These are phyloP conservation scores for Funneliformis geosporum DNA, from an alignment of 192 early-diverging fungal species.

Conservation along the genomic window DNA sequence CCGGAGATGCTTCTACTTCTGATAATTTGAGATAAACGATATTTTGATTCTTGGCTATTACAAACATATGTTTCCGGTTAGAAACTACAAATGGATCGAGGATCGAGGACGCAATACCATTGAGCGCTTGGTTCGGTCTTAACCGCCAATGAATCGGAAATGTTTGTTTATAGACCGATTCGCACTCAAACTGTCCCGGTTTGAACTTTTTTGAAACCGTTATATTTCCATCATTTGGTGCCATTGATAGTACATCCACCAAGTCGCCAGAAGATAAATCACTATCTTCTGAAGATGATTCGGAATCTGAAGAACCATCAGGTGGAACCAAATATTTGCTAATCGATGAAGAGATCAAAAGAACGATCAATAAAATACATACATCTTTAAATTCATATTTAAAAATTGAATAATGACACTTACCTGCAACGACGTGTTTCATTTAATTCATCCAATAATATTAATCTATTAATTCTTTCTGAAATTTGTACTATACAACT, in stretches of 20 bases:
- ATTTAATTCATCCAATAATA: slow-evolving; percentile 61
- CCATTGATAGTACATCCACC: slow-evolving; percentile 31
- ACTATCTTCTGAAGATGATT: slow-evolving; percentile 58
- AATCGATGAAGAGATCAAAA: slow-evolving; percentile 3
- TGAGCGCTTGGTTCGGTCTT: slow-evolving; percentile 64
- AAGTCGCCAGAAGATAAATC: slow-evolving; percentile 35
- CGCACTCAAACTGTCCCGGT: slow-evolving; percentile 72
- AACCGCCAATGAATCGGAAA: slow-evolving; percentile 81
- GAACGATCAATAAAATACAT: background rate
- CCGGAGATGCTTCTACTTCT: slow-evolving; percentile 37
- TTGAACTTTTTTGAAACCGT: slow-evolving; percentile 41
- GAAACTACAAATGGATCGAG: slow-evolving; percentile 64
- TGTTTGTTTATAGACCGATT: slow-evolving; percentile 56
- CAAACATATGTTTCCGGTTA: slow-evolving; percentile 77
- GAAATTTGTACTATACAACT: slow-evolving; percentile 59
- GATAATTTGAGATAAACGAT: slow-evolving; percentile 62
- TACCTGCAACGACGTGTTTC: slow-evolving; percentile 67
- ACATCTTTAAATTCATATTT: background rate
- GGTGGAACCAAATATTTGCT: slow-evolving; percentile 61
- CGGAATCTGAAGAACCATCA: slow-evolving; percentile 46
- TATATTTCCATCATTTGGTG: slow-evolving; percentile 30
- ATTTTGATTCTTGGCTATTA: slow-evolving; percentile 53
- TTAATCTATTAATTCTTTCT: slow-evolving; percentile 66
- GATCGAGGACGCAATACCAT: slow-evolving; percentile 50
- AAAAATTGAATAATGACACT: background rate